Evolutionary conservation across 2,329 filamentous ascomycete species (phyloP), one percentile per base, ranked within the genome.

Genomic region (Xylaria arbuscula): DNA sequence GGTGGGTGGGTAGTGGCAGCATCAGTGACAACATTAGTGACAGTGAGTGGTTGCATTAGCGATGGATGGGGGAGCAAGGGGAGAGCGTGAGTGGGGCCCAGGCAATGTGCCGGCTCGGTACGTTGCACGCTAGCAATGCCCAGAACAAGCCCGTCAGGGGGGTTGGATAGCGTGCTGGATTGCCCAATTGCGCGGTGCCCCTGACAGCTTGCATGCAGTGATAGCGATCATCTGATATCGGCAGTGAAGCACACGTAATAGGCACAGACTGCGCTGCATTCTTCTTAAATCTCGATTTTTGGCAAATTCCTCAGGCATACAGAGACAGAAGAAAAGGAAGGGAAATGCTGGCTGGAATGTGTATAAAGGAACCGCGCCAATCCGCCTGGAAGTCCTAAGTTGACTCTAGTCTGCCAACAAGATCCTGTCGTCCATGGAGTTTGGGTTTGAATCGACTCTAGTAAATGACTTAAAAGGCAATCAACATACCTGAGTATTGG

Each of bases 401-500:
- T 13, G 42, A 45, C 24, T 55, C 38, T 11, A 0, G 28, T 42
- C 32, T 32, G 38, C 36, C 15, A 22, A 19, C 40, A 6, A n/a
- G 32, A 42, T 48, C 11, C 36, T 38, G 40, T 8, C 40, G 40
- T 24, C 38, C 38, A 22, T 13, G 11, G 62, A 13, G 9, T 34
- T 42, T 56, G 47, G 32, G 19, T 32, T 62, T 50, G 15, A 24
- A 36, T 10, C 17, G 22, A 45, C 38, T 66, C 24, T 4, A 22
- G 38, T 42, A 40, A 54, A 42, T 13, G 19, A 57, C 10, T 10
- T 50, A 19, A 19, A 28, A 64, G n/a, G 38, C 3, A 40, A 19
- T 8, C 17, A 28, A 67, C 70, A 4, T 62, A 70, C 67, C 64
- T 66, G 47, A n/a, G 53, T 54, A 53, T 17, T 55, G 22, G 11